Evolutionary conservation across 345 rosid genomes (phyloP).

Genomic region (Syzygium jambos): DNA sequence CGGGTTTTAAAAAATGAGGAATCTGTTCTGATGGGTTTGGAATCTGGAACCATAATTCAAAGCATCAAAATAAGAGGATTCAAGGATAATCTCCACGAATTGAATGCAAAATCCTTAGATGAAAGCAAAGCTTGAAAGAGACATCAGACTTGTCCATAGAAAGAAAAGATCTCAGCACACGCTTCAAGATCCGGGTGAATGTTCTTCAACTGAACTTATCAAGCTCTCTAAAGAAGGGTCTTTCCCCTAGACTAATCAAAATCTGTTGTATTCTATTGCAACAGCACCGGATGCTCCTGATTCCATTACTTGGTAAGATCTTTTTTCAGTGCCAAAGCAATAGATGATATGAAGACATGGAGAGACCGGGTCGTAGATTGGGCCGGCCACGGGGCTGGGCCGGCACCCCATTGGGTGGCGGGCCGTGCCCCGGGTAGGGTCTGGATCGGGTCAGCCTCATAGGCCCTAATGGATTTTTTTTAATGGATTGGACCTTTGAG

Average conservation of each 20-base stretch:
- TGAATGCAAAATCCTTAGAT: background rate
- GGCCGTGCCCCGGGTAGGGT: background rate
- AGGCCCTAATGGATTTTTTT: background rate
- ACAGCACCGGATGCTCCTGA: background rate
- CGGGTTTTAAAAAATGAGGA: too few species aligned
- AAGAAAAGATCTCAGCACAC: background rate
- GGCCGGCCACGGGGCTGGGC: background rate
- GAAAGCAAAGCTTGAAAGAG: background rate
- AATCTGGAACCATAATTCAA: background rate
- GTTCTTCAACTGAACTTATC: background rate
- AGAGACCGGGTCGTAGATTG: background rate
- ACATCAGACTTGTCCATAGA: background rate
- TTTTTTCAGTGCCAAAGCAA: background rate
- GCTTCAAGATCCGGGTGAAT: background rate
- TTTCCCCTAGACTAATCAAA: background rate
- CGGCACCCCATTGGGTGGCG: background rate
- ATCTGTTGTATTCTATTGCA: background rate
- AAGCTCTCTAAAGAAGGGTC: background rate
- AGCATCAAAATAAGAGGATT: background rate
- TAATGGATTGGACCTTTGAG: background rate
- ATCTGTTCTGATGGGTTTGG: too few species aligned
- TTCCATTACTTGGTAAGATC: background rate
- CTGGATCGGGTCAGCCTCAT: too few species aligned
- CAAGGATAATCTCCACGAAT: background rate
- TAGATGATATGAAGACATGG: background rate